Conservation (phyloP, 768 basidiomycete species). For the Serpula lacrymans region DNA sequence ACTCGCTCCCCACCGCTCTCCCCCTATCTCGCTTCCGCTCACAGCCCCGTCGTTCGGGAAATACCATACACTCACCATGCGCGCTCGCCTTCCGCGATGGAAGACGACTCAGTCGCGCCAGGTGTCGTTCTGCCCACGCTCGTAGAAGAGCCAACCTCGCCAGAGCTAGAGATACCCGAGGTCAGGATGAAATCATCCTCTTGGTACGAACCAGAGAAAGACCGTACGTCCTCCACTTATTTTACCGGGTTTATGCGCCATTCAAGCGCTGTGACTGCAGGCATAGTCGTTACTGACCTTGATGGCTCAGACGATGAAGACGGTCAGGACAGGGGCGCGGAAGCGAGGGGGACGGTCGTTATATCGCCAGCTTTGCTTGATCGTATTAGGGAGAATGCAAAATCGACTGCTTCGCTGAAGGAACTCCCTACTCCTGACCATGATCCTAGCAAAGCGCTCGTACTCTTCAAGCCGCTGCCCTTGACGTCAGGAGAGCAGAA, state of each 20-base stretch:
- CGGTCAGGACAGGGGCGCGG: constrained; percentile 12
- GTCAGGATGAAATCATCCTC: constrained; percentile 60
- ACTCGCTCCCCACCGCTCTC: constrained; percentile 5
- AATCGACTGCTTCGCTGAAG: constrained; percentile 17
- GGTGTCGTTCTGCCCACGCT: constrained; percentile 29
- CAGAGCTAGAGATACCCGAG: constrained; percentile 37
- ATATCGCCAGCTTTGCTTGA: constrained; percentile 47
- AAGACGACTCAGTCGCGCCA: constrained; percentile 10
- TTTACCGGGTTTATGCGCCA: constrained; percentile 6
- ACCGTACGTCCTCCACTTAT: constrained; percentile 41
- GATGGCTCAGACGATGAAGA: constrained; percentile 45
- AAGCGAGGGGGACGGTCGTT: constrained; percentile 24
- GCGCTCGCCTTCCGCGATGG: constrained; percentile 1
- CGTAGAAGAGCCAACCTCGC: constrained; percentile 38
- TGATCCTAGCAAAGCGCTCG: constrained; percentile 43
- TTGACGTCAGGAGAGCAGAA: constrained; percentile 3
- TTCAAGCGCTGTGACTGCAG: too few species aligned
- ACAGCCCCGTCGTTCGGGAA: constrained; percentile 7
- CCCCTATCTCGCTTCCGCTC: background rate
- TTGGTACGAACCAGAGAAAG: constrained; percentile 70
- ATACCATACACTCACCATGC: background rate
- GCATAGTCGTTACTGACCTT: constrained; percentile 62
- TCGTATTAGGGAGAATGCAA: constrained; percentile 36
- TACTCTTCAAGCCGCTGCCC: constrained; percentile 48
- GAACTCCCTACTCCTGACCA: constrained; percentile 10